Evolutionary conservation across 139 green algal genomes (phyloP).

Genomic region (Tetraselmis striata): DNA sequence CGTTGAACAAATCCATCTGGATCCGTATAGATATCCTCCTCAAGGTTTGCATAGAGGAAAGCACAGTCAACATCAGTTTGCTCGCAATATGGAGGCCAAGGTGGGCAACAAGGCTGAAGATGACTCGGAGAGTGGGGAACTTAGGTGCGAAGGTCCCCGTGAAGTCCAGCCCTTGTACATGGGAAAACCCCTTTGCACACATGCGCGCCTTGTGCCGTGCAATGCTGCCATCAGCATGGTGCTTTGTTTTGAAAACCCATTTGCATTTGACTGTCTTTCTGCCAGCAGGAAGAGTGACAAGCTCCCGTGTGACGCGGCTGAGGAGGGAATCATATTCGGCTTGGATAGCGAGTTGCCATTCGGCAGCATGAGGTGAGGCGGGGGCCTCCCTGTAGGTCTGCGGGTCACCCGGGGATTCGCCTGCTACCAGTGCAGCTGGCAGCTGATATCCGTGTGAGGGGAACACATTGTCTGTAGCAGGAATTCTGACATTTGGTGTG

Average conservation of each 20-base stretch:
- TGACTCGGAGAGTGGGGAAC: neutral
- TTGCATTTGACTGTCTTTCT: neutral
- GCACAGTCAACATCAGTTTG: neutral
- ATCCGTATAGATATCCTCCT: neutral
- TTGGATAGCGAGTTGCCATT: neutral
- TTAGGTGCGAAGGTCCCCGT: neutral
- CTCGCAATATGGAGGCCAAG: neutral
- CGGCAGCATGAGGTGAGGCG: neutral
- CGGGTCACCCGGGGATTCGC: neutral
- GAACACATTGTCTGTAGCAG: neutral
- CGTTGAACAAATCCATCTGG: neutral
- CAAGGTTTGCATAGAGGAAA: neutral
- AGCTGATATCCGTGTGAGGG: neutral
- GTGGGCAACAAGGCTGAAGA: neutral
- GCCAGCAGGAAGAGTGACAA: neutral
- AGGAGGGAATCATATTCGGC: neutral
- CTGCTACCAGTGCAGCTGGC: neutral
- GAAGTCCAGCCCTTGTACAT: neutral
- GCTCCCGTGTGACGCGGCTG: neutral
- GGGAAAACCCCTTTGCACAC: neutral
- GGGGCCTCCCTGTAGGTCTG: too few species aligned
- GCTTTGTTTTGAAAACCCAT: neutral
- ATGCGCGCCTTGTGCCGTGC: neutral
- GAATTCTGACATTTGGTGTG: neutral
- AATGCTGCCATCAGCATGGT: neutral